Conservation (phyloP, 352 stramenopile genomes). For the Blastocystis sp. region DNA sequence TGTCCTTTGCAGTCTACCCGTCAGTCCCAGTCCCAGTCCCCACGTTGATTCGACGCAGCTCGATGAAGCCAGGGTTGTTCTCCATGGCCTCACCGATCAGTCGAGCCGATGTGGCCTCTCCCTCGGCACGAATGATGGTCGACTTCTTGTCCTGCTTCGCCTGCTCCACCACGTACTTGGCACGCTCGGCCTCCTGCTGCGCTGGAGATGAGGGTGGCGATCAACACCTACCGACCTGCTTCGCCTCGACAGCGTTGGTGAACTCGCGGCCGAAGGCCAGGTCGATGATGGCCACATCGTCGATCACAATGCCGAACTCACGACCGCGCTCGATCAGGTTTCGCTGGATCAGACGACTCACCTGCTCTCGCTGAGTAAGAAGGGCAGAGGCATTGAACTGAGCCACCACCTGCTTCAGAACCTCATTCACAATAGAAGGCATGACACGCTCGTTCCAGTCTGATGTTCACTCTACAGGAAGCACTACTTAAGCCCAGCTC, state of each 20-base stretch:
- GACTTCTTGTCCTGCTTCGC: conserved; percentile 97
- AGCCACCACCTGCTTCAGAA: conserved; percentile 94
- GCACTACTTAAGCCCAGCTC: conserved; percentile 79
- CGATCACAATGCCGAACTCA: conserved; percentile 84
- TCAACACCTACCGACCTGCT: conserved; percentile 83
- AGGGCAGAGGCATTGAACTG: conserved; percentile 97
- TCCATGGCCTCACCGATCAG: conserved; percentile 96
- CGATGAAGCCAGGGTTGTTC: conserved; percentile 97
- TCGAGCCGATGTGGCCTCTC: conserved; percentile 94
- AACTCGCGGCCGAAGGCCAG: conserved; percentile 96
- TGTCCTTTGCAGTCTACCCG: conserved; percentile 83
- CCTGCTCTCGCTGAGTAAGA: conserved; percentile 95
- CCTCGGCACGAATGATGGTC: conserved; percentile 89
- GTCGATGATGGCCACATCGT: conserved; percentile 98
- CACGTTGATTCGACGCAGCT: conserved; percentile 90
- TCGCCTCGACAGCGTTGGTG: conserved; percentile 94
- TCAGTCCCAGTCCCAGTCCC: conserved; percentile 56
- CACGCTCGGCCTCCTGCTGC: conserved; percentile 95
- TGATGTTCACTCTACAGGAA: conserved; percentile 57
- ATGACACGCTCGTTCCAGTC: conserved; percentile 96
- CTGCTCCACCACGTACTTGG: conserved; percentile 94
- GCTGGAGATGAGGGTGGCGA: conserved; percentile 67
- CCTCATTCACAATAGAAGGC: conserved; percentile 97
- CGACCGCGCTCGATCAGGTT: conserved; percentile 77
- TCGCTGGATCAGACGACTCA: conserved; percentile 84